Evolutionary conservation across 352 stramenopile genomes (phyloP).

Genomic region (Pythium dissotocum): DNA sequence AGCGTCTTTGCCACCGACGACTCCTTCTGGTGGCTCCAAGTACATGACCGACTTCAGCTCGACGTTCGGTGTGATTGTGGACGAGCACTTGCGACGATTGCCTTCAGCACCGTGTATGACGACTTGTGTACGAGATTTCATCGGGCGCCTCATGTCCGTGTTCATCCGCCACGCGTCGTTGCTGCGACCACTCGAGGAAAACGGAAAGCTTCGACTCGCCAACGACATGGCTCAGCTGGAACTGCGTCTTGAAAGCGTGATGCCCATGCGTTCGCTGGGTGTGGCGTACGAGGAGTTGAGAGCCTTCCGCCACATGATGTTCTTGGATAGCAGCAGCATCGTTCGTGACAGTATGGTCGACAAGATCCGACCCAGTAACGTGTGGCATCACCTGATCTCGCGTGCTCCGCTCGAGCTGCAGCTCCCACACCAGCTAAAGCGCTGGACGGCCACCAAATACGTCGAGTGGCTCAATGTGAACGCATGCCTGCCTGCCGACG

Average conservation of each 20-base stretch:
- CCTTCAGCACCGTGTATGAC: conserved; percentile 51
- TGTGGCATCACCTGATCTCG: conserved; percentile 84
- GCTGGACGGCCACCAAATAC: conserved; percentile 72
- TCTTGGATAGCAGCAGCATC: conserved; percentile 64
- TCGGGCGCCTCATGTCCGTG: conserved; percentile 69
- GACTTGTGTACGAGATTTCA: conserved; percentile 63
- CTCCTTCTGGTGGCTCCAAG: conserved; percentile 45
- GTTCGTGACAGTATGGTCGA: conserved; percentile 73
- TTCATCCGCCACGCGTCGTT: conserved; percentile 78
- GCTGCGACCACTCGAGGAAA: conserved; percentile 70
- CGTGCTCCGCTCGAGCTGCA: conserved; percentile 69
- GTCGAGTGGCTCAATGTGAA: conserved; percentile 77
- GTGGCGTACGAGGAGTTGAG: conserved; percentile 72
- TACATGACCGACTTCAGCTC: conserved; percentile 82
- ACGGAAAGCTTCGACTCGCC: conserved; percentile 74
- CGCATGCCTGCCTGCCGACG: conserved; percentile 28
- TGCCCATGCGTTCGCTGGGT: conserved; percentile 61
- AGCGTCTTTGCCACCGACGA: conserved; percentile 6
- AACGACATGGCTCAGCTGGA: conserved; percentile 88
- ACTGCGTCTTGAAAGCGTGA: conserved; percentile 57
- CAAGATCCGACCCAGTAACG: conserved; percentile 81
- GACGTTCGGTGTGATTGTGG: conserved; percentile 62
- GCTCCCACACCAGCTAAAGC: conserved; percentile 75
- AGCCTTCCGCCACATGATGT: conserved; percentile 84
- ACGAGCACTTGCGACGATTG: conserved; percentile 75